phyloP scores from a whole-genome alignment of 2,329 filamentous ascomycete species.

The Ustilaginoidea virens region DNA sequence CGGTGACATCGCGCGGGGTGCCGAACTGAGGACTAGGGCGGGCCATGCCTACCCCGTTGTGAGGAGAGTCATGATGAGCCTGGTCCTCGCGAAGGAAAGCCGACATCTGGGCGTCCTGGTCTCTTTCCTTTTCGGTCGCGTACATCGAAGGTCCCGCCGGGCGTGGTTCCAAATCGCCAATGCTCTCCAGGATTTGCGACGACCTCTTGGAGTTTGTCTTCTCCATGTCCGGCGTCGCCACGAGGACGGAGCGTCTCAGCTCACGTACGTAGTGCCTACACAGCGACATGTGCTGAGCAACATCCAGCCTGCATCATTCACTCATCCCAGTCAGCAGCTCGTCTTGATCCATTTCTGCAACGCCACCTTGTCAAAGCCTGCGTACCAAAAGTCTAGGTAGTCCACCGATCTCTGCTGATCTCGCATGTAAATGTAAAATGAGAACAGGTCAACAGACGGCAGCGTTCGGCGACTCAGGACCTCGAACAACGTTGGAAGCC shows the following conservation, averaged over 20 bases:
- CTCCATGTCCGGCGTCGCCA: conserved; percentile 83
- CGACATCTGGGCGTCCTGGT: conserved; percentile 79
- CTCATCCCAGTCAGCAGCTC: background rate
- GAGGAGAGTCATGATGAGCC: conserved; percentile 40
- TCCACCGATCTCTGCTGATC: conserved; percentile 97
- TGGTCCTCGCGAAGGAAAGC: conserved; percentile 64
- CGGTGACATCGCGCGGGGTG: conserved; percentile 46
- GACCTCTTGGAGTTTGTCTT: conserved; percentile 70
- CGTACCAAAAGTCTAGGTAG: conserved; percentile 94
- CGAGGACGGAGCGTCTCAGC: conserved; percentile 78
- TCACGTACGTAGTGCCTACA: conserved; percentile 96
- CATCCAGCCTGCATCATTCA: conserved; percentile 86
- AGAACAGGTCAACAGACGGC: conserved; percentile 90
- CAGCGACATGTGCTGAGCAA: conserved; percentile 95
- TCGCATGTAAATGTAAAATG: conserved; percentile 99
- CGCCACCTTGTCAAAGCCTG: conserved; percentile 2
- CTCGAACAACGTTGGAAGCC: conserved; percentile 88
- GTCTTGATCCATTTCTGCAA: background rate
- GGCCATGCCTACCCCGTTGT: conserved; percentile 29
- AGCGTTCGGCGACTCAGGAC: conserved; percentile 88
- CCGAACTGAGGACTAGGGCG: conserved; percentile 41
- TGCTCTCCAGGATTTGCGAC: conserved; percentile 58
- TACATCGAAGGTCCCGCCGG: conserved; percentile 47
- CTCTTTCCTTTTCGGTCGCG: conserved; percentile 54
- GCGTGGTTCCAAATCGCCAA: conserved; percentile 49